phyloP scores from a whole-genome alignment of 1,284 basidiomycete species.

The Microbotryum lychnidis-dioicae region DNA sequence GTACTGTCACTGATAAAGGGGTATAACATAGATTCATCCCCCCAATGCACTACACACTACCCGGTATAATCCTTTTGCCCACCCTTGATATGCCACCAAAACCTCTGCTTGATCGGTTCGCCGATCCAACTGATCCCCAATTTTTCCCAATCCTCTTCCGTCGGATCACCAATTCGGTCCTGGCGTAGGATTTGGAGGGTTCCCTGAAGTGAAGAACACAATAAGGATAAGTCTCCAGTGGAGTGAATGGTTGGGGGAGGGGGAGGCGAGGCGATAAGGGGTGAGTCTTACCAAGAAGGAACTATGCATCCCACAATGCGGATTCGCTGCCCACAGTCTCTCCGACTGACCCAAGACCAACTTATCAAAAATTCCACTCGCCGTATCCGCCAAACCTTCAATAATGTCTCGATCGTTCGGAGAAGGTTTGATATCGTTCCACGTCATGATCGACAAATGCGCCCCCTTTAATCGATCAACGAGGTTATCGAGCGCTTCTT shows the following conservation, averaged over 20 bases:
- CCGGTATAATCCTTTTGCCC: too few relatives aligned
- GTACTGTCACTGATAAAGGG: too few relatives aligned
- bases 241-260: too few relatives aligned
- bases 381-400: conserved; percentile 4
- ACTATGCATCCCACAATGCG: conserved; percentile 4
- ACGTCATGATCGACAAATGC: not conserved
- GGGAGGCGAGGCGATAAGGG: too few relatives aligned
- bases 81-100: conserved; percentile 6
- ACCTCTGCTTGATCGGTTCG: conserved; percentile 1
- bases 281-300: conserved; percentile 1
- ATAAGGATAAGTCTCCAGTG: not conserved
- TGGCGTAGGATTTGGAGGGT: conserved; percentile 6
- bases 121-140: conserved; percentile 4
- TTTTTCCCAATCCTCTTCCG: conserved; percentile 5
- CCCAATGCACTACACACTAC: too few relatives aligned
- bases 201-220: not conserved
- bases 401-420: not conserved
- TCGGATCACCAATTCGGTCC: conserved; percentile 8
- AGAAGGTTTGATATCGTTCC: conserved; percentile 5
- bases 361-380: conserved; percentile 6
- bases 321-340: conserved; percentile 6
- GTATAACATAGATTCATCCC: too few relatives aligned
- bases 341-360: not conserved
- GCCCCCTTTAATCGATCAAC: conserved; percentile 1
- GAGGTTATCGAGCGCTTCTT: conserved; percentile 5